phyloP scores from a whole-genome alignment of 2,329 filamentous ascomycete species.

The Hypoxylon sp. region DNA sequence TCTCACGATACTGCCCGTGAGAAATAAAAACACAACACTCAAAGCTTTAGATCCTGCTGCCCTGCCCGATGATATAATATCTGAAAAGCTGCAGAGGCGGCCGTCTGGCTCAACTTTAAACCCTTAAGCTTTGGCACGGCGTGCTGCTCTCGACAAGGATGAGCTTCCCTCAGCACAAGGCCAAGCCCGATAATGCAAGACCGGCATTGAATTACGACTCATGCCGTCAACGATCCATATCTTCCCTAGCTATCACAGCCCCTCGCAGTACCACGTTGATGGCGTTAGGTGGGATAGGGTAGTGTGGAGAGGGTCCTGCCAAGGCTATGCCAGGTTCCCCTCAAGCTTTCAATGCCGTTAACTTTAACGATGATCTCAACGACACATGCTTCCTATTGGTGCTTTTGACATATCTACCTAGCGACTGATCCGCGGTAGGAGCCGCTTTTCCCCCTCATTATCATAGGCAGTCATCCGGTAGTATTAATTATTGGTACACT shows the following conservation, averaged over 20 bases:
- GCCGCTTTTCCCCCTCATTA: conserved; percentile 22
- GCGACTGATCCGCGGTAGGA: conserved; percentile 19
- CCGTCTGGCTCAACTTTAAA: conserved; percentile 36
- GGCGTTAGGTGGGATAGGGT: conserved; percentile 8
- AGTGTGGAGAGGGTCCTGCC: conserved; percentile 14
- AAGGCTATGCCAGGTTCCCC: conserved; percentile 30
- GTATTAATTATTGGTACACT: conserved; percentile 13
- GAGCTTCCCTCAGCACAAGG: conserved; percentile 20
- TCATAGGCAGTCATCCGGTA: conserved; percentile 12
- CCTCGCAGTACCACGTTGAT: conserved; percentile 18
- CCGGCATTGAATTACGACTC: conserved; percentile 26
- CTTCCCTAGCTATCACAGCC: conserved; percentile 10
- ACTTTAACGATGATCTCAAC: conserved; percentile 33
- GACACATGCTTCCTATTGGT: conserved; percentile 2
- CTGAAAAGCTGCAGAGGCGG: conserved; percentile 4
- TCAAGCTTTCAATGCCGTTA: conserved; percentile 29
- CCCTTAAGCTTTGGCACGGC: conserved; percentile 24
- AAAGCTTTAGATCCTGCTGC: conserved; percentile 3
- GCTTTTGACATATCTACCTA: conserved; percentile 1
- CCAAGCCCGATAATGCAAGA: conserved; percentile 25
- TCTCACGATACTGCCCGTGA: background rate
- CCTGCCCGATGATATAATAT: conserved; percentile 1
- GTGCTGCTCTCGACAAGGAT: conserved; percentile 16
- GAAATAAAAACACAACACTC: conserved; percentile 9
- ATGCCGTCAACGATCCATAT: conserved; percentile 32